Percentiles rank a stretch among this genome's conserved stretches.
Conservation (phyloP, 495 filamentous ascomycete species). For the Diplogelasinospora grovesii region DNA sequence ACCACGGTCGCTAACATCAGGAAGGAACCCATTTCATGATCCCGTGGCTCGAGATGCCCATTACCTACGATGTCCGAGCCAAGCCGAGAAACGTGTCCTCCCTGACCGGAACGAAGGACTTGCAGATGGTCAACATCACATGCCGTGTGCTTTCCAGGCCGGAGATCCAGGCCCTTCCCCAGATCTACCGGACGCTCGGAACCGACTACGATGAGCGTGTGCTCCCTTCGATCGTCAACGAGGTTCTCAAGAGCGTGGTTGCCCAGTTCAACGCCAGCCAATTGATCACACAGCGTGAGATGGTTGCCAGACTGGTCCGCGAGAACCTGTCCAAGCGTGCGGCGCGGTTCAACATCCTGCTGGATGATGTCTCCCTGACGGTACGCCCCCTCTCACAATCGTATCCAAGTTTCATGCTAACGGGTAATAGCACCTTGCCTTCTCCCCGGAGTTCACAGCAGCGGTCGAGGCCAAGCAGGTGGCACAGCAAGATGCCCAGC, state of each 20-base stretch:
- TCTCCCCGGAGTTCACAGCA: conserved; percentile 98
- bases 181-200: conserved; percentile 94
- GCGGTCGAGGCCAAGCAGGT: conserved; percentile 99
- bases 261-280: conserved; percentile 99
- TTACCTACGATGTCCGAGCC: conserved; percentile 95
- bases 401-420: too few species aligned
- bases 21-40: conserved; percentile 87
- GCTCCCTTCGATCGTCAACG: conserved; percentile 95
- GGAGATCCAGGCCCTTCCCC: conserved; percentile 77
- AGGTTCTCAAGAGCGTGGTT: conserved; percentile 97
- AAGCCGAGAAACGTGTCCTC: conserved; percentile 96
- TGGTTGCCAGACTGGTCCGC: conserved; percentile 80
- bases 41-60: conserved; percentile 94
- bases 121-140: conserved; percentile 99
- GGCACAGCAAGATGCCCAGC: conserved; percentile 95
- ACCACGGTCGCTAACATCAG: background rate
- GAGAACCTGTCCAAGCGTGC: conserved; percentile 89
- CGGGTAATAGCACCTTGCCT: conserved; percentile 75
- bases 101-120: conserved; percentile 95
- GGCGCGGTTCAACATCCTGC: conserved; percentile 90
- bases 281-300: conserved; percentile 97
- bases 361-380: conserved; percentile 96
- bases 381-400: too few species aligned
- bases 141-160: conserved; percentile 97
- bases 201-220: conserved; percentile 96